Evolutionary conservation across 768 basidiomycete species (phyloP).

Genomic region (Inosperma sp.): DNA sequence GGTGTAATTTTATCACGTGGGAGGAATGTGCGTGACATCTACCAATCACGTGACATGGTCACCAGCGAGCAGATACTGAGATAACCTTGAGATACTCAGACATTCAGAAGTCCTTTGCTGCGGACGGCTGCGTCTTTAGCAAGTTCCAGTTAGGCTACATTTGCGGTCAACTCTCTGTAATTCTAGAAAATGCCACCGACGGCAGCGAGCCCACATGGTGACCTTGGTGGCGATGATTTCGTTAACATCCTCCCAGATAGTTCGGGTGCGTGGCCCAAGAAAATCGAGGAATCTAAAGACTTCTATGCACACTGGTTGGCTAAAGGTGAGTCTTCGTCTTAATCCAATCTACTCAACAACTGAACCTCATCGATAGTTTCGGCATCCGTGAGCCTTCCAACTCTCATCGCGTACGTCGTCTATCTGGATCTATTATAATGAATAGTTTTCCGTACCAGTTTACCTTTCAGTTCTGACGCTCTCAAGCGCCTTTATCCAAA

Average conservation of each 20-base stretch:
- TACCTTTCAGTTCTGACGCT: constrained; percentile 35
- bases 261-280: constrained; percentile 12
- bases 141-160: no score
- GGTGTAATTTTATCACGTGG: constrained; percentile 23
- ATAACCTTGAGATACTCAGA: no score
- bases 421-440: no score
- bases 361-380: constrained; percentile 39
- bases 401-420: constrained; percentile 41
- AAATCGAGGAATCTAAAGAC: constrained; percentile 20
- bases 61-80: no score
- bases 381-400: constrained; percentile 43
- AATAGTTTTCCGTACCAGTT: background rate
- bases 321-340: constrained; percentile 34
- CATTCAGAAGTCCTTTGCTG: no score
- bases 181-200: background rate
- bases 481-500: constrained; percentile 58
- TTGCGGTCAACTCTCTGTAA: no score
- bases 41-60: no score
- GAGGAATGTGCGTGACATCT: background rate
- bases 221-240: constrained; percentile 18
- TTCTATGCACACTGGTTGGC: constrained; percentile 53
- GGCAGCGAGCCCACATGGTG: background rate
- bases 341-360: background rate
- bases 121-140: no score
- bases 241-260: constrained; percentile 19